Base-by-base conservation (phyloP, 2,329 filamentous ascomycete genomes). In the Davidsoniella neocaledoniae region DNA sequence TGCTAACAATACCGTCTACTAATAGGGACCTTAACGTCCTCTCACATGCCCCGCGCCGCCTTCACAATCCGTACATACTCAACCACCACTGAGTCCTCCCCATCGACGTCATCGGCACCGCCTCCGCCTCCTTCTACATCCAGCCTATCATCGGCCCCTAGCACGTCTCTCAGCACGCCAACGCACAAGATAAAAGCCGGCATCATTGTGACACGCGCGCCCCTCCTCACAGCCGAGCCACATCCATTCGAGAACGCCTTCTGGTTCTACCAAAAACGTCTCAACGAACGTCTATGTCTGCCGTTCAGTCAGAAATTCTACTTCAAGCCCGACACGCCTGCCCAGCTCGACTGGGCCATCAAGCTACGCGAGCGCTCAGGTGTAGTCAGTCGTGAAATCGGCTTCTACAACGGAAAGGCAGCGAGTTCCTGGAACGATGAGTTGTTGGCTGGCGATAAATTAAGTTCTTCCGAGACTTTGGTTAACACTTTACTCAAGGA, bases 231-330 rank as follows among this genome's bases (percentile, higher is more conserved):
- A 23, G 82, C 84, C 57, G 73, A 82, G 54, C 79, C 90, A 49
- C 84, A 83, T 33, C 73, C 85, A 10, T 96, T 98, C 66, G 91
- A 98, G 66, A 83, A 86, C 61, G 74, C 90, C 55, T 96, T 83
- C 68, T 94, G 83, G 72, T 87, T 98, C 63, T 98, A 98, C 69
- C 91, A 98, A 69, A 90, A 90, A 59, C 86, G 91, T 12, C 74
- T 98, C 54, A 94, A 96, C 65, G 91, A 98, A 71, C 84, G 91
- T 41, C 74, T 94, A 48, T 79, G 81, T 17, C 74, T 91, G 4
- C 85, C 88, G 1, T 98, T 96, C 65, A 83, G 83, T 51, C 79
- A 84, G 57, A 84, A 84, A 63, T 91, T 96, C 68, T 98, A 94
- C 74, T 94, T 88, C 76, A 94, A 94, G 71, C 80, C 80, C 57